phyloP scores from a whole-genome alignment of 495 filamentous ascomycete genomes.

The Podospora conica region DNA sequence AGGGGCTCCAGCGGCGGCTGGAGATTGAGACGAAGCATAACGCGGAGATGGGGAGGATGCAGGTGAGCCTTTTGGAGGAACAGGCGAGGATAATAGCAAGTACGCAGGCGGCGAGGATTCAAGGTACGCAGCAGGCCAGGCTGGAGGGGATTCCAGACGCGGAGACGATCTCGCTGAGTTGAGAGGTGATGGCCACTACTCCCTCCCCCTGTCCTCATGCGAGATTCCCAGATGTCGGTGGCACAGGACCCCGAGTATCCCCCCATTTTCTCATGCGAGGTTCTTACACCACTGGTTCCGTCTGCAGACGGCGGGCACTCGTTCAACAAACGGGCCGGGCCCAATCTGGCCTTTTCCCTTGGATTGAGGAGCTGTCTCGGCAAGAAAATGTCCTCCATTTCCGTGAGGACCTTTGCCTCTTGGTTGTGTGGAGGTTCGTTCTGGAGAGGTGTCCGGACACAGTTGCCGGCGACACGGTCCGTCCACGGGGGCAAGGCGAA shows the following conservation, averaged over 20 bases:
- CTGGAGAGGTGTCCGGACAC: not conserved
- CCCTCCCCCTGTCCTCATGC: too few relatives aligned
- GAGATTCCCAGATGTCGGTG: too few relatives aligned
- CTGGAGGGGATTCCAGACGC: not conserved
- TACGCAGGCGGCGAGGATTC: not conserved
- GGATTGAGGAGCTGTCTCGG: too few relatives aligned
- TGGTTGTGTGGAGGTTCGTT: not conserved
- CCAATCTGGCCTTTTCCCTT: too few relatives aligned
- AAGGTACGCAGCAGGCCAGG: not conserved
- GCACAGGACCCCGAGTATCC: too few relatives aligned
- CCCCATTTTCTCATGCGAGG: too few relatives aligned
- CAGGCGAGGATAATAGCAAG: not conserved
- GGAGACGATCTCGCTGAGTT: not conserved
- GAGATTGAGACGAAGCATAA: not conserved
- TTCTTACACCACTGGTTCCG: too few relatives aligned
- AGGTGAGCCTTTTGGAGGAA: not conserved
- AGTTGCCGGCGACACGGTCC: not conserved
- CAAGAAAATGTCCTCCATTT: too few relatives aligned
- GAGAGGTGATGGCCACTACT: too few relatives aligned
- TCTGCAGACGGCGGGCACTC: too few relatives aligned
- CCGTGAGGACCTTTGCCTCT: too few relatives aligned
- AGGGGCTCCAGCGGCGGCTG: not conserved
- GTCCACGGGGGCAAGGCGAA: not conserved
- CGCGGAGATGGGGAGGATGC: not conserved
- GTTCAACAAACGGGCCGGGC: too few relatives aligned